phyloP scores from a whole-genome alignment of 345 rosid species.

The Lenwebbia sp. region DNA sequence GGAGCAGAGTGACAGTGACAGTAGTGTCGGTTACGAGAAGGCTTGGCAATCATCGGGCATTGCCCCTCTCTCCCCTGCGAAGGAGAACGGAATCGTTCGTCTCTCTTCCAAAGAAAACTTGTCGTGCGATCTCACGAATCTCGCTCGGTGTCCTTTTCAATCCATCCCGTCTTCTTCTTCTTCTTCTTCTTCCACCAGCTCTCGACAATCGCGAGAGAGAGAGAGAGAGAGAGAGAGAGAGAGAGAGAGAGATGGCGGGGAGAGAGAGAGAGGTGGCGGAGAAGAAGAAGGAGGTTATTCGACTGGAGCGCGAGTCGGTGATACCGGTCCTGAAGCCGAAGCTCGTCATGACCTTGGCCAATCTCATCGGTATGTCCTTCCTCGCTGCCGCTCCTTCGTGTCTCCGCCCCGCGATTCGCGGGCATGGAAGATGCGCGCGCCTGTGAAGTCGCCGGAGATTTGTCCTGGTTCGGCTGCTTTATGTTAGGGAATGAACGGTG shows the following conservation, averaged over 20 bases:
- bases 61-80: not conserved
- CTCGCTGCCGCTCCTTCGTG: not conserved
- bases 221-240: not conserved
- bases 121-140: not conserved
- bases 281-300: conserved; percentile 62
- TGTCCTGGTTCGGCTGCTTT: not conserved
- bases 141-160: conserved; percentile 1
- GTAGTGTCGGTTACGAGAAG: not conserved
- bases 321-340: conserved; percentile 86
- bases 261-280: not conserved
- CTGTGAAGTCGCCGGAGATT: not conserved
- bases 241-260: not conserved
- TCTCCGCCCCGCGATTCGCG: not conserved
- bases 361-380: conserved; percentile 55
- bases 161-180: not conserved
- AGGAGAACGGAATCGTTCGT: not conserved
- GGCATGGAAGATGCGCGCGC: not conserved
- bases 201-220: not conserved
- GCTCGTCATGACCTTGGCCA: conserved; percentile 89
- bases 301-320: conserved; percentile 84
- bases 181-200: not conserved
- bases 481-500: not conserved
- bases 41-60: not conserved
- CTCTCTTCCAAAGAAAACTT: not conserved
- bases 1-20: not conserved